Evolutionary conservation across 2,329 filamentous ascomycete species (phyloP).

Genomic region (Colletotrichum sp.): DNA sequence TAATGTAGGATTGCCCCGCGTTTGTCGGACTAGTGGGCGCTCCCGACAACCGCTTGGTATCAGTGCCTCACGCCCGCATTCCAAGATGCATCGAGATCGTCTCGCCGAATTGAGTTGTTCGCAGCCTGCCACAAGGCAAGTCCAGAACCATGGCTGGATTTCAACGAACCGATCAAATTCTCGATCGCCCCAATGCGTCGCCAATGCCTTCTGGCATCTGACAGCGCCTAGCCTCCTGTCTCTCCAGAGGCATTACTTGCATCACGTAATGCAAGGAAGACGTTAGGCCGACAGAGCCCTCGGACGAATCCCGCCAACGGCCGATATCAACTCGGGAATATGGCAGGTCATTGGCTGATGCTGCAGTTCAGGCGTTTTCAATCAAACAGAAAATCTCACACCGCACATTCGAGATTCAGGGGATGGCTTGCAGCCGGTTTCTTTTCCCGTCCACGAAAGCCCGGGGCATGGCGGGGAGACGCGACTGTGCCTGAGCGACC

Average conservation of each 20-base stretch:
- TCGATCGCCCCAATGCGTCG: not conserved
- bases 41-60: not conserved
- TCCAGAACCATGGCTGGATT: not conserved
- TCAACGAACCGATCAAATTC: not conserved
- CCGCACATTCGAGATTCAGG: constrained; percentile 17
- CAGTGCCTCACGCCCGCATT: not conserved
- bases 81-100: not conserved
- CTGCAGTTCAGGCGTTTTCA: not conserved
- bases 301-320: constrained; percentile 16
- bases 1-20: not conserved
- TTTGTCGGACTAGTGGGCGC: not conserved
- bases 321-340: not conserved
- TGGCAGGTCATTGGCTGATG: not conserved
- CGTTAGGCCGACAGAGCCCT: not conserved
- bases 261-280: constrained; percentile 20
- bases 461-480: constrained; percentile 15
- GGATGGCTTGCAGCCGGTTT: constrained; percentile 16
- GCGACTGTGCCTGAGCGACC: constrained; percentile 13
- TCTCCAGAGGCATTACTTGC: constrained; percentile 16
- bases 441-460: constrained; percentile 7
- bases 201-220: not conserved
- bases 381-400: constrained; percentile 18
- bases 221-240: not conserved
- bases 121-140: not conserved
- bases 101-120: not conserved